Base-by-base conservation (phyloP, 306 rosid species). In the Vigna radiata region DNA sequence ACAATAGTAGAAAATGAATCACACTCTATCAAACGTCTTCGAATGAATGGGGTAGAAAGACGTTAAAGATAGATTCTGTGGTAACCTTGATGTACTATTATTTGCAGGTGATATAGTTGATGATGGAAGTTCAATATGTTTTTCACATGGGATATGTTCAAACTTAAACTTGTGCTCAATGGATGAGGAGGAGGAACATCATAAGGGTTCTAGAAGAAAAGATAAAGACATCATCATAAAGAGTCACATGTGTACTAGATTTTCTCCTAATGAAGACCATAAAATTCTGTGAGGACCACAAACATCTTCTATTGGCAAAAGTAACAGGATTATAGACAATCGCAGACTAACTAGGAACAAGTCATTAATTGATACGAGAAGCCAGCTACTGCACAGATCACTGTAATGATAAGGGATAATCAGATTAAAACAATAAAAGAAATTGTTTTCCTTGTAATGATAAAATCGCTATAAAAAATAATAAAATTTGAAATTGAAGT, bases 91-190 rank as follows among this genome's bases (percentile, higher is more conserved):
- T 2, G 19, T 54, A 12, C 8, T 54, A 53, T 18, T 54, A 73
- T 72, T 79, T 88, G 88, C 95, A 93, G 97, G 91, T 78, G 90
- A 89, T 48, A 48, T 81, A 43, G 80, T 25, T 19, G 98, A 93
- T 72, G 96, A 91, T 71, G 84, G 83, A 72, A 87, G 97, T 82
- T 89, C 98, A 21, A 82, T 83, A 50, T 81, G 95, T 86, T 91
- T 97, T 36, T 91, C 97, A 16, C 83, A 83, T 19, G 90, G 85
- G 76, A 82, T 83, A 63, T 29, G 33, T 29, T 86, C 97, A 44
- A 86, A 88, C 88, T n/a, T n/a, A n/a, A n/a, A n/a, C n/a, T n/a
- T n/a, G n/a, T n/a, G n/a, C n/a, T 68, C 87, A 48, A 74, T 60
- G 54, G 88, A 85, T 44, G 92, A 86, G 75, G 84, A 83, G 4